phyloP scores from a whole-genome alignment of 2,329 filamentous ascomycete genomes.

The Capronia coronata region DNA sequence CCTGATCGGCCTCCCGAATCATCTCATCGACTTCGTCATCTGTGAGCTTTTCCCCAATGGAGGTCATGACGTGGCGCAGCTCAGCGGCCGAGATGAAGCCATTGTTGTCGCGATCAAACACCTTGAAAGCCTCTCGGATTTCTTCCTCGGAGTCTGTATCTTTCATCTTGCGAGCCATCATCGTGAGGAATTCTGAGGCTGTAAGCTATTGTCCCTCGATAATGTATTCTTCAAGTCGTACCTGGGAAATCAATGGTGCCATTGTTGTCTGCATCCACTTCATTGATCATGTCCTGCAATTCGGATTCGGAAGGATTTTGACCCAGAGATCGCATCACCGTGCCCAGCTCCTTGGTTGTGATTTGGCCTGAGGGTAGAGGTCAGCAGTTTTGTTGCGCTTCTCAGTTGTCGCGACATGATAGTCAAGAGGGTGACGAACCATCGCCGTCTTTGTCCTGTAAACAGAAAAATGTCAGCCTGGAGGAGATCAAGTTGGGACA shows the following conservation, averaged over 20 bases:
- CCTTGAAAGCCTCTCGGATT: conserved; percentile 84
- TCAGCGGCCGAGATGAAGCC: conserved; percentile 85
- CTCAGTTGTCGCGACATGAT: neutral
- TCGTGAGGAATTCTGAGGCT: conserved; percentile 72
- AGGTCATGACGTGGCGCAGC: conserved; percentile 85
- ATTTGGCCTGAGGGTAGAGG: conserved; percentile 62
- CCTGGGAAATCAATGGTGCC: conserved; percentile 87
- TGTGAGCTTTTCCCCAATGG: conserved; percentile 83
- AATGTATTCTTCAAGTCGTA: conserved; percentile 40
- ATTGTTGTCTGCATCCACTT: conserved; percentile 88
- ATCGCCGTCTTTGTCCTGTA: conserved; percentile 83
- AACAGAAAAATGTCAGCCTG: conserved; percentile 27
- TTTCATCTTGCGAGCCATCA: conserved; percentile 95
- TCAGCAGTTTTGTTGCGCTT: neutral
- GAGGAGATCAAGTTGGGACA: neutral
- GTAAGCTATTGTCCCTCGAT: conserved; percentile 1
- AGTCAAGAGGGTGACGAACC: conserved; percentile 54
- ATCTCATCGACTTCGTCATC: conserved; percentile 90
- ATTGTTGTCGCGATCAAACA: conserved; percentile 86
- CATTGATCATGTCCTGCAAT: conserved; percentile 90
- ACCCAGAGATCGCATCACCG: conserved; percentile 82
- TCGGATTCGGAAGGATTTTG: conserved; percentile 88
- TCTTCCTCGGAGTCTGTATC: conserved; percentile 88
- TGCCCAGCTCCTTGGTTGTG: conserved; percentile 83
- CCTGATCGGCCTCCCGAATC: conserved; percentile 86